phyloP scores from a whole-genome alignment of 2,329 filamentous ascomycete genomes.

The Sarocladiaceae sp. region DNA sequence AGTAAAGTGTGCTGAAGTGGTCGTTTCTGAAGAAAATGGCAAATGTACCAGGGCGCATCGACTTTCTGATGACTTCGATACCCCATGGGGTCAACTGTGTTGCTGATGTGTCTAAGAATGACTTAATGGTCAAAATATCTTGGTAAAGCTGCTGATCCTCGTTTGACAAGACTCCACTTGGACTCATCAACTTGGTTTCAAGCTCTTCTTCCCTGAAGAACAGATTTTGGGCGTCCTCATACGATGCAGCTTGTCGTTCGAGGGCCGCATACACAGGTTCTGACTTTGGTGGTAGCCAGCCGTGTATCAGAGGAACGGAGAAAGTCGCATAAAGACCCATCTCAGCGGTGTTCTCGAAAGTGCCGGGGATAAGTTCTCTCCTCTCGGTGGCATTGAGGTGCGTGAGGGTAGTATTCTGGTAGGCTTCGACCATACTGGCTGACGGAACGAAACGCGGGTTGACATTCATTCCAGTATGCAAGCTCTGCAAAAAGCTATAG shows the following conservation, averaged over 20 bases:
- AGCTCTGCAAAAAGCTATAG: slow-evolving; percentile 78
- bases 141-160: slow-evolving; percentile 77
- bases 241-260: slow-evolving; percentile 70
- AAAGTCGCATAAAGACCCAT: slow-evolving; percentile 92
- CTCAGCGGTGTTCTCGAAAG: slow-evolving; percentile 82
- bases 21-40: slow-evolving; percentile 96
- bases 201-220: slow-evolving; percentile 87
- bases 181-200: slow-evolving; percentile 63
- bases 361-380: slow-evolving; percentile 55
- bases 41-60: slow-evolving; percentile 70
- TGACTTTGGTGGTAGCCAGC: slow-evolving; percentile 73
- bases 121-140: slow-evolving; percentile 80
- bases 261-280: slow-evolving; percentile 69
- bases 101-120: slow-evolving; percentile 72
- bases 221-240: slow-evolving; percentile 87
- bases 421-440: slow-evolving; percentile 38
- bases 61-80: slow-evolving; percentile 66
- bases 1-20: slow-evolving; percentile 92
- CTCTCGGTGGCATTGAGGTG: slow-evolving; percentile 48
- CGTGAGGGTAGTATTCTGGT: slow-evolving; percentile 48
- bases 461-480: slow-evolving; percentile 97
- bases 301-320: slow-evolving; percentile 82
- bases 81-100: slow-evolving; percentile 86
- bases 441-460: slow-evolving; percentile 81
- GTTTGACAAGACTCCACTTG: slow-evolving; percentile 50